phyloP scores from a whole-genome alignment of 192 early-diverging fungal genomes.

The Pilobolus umbonatus region DNA sequence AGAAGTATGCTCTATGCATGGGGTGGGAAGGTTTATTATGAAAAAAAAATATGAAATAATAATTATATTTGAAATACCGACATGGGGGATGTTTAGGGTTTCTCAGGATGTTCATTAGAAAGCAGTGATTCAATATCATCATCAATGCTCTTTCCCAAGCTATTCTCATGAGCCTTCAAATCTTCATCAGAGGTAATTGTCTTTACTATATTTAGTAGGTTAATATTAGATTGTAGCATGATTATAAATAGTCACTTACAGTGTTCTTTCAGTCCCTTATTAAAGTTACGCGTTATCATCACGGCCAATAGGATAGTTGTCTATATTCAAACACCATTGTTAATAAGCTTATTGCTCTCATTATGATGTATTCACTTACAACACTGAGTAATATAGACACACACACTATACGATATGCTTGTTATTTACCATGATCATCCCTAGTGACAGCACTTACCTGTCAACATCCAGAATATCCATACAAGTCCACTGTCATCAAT shows the following conservation, averaged over 20 bases:
- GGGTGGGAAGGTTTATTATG: too few species aligned
- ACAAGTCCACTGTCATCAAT: constrained; percentile 9
- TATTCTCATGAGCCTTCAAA: too few species aligned
- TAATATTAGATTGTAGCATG: too few species aligned
- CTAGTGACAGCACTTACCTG: constrained; percentile 3
- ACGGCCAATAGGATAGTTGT: constrained; percentile 12
- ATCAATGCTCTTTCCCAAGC: not conserved
- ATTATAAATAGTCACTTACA: constrained; percentile 9
- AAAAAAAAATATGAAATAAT: too few species aligned
- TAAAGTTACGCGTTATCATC: constrained; percentile 7
- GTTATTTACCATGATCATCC: not conserved
- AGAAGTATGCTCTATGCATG: too few species aligned
- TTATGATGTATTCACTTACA: not conserved
- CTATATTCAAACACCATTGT: not conserved
- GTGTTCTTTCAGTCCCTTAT: constrained; percentile 13
- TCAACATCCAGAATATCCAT: constrained; percentile 21
- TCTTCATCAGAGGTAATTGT: too few species aligned
- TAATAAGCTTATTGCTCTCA: not conserved
- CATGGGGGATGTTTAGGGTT: too few species aligned
- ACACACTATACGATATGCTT: constrained; percentile 2
- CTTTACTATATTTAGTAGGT: too few species aligned
- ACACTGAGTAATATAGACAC: constrained; percentile 10
- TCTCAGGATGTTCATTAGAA: too few species aligned
- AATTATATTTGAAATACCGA: too few species aligned
- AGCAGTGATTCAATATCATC: not conserved